These are phyloP conservation scores for Rubroshorea leprosula DNA, from an alignment of 345 rosid genomes.

Conservation along the genomic window DNA sequence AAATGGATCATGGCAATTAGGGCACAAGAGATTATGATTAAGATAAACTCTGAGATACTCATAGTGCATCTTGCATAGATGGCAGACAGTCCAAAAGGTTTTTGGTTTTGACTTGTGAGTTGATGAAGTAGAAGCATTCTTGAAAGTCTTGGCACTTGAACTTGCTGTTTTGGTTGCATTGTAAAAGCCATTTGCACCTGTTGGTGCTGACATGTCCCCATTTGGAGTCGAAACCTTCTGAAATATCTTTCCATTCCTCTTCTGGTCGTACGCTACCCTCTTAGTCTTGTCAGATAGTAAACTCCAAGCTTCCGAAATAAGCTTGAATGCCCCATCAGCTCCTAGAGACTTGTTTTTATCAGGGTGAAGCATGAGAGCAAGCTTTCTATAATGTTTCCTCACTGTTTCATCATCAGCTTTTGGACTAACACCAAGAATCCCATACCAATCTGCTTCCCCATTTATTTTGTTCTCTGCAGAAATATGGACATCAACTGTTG, in stretches of 20 bases:
- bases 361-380: constrained; percentile 63
- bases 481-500: constrained; percentile 41
- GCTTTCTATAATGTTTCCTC: constrained; percentile 56
- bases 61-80: constrained; percentile 55
- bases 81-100: constrained; percentile 72
- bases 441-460: constrained; percentile 52
- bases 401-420: constrained; percentile 46
- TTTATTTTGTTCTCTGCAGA: constrained; percentile 41
- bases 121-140: constrained; percentile 28
- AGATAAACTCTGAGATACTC: constrained; percentile 54
- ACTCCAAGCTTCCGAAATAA: constrained; percentile 63
- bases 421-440: constrained; percentile 46
- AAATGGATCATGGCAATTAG: constrained; percentile 59
- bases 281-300: constrained; percentile 57
- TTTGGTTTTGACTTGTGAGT: constrained; percentile 25
- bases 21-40: constrained; percentile 49
- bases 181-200: constrained; percentile 33
- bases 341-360: constrained; percentile 61
- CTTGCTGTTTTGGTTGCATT: constrained; percentile 31
- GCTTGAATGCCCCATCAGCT: constrained; percentile 69
- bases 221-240: constrained; percentile 36
- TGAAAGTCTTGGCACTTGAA: constrained; percentile 29
- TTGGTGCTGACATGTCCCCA: constrained; percentile 27
- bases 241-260: constrained; percentile 28
- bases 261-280: constrained; percentile 55